These are phyloP conservation scores for Malus fusca DNA, from an alignment of 306 rosid genomes.

Conservation along the genomic window DNA sequence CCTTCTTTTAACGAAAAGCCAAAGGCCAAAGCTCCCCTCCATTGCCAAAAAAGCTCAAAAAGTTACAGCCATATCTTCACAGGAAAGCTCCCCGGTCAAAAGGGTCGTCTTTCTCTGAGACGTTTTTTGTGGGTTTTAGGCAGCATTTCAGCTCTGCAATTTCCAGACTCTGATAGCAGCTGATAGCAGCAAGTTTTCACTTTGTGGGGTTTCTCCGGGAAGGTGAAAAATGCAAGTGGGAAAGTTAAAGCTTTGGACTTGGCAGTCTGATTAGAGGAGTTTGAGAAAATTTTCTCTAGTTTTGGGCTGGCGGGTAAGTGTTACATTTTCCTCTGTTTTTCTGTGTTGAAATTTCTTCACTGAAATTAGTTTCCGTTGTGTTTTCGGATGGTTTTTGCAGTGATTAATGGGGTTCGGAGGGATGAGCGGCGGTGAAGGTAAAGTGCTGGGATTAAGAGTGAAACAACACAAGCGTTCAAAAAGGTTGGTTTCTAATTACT, in stretches of 20 bases:
- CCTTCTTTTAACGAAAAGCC: conserved; percentile 43
- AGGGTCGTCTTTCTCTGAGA: conserved; percentile 29
- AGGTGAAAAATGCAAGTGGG: conserved; percentile 27
- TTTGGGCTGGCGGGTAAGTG: conserved; percentile 19
- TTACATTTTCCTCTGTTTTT: conserved; percentile 14
- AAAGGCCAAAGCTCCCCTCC: conserved; percentile 29
- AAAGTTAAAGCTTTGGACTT: conserved; percentile 27
- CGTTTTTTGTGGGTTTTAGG: conserved; percentile 29
- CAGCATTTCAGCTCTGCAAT: conserved; percentile 23
- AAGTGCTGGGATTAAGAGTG: conserved; percentile 49
- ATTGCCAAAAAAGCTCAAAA: conserved; percentile 37
- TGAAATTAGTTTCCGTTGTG: neutral
- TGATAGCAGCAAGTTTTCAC: conserved; percentile 33
- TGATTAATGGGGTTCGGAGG: conserved; percentile 4
- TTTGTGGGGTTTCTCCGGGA: conserved; percentile 33
- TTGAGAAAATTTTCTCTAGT: conserved; percentile 22
- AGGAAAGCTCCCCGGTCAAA: conserved; percentile 47
- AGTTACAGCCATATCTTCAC: conserved; percentile 21
- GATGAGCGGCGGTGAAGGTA: conserved; percentile 42
- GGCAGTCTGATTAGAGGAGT: conserved; percentile 26
- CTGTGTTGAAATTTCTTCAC: neutral
- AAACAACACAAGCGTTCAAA: conserved; percentile 65
- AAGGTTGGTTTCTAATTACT: conserved; percentile 34
- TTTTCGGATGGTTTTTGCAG: neutral
- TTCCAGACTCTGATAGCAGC: conserved; percentile 27